Conservation (phyloP, 2,329 filamentous ascomycete species). For the Claviceps lovelessii region DNA sequence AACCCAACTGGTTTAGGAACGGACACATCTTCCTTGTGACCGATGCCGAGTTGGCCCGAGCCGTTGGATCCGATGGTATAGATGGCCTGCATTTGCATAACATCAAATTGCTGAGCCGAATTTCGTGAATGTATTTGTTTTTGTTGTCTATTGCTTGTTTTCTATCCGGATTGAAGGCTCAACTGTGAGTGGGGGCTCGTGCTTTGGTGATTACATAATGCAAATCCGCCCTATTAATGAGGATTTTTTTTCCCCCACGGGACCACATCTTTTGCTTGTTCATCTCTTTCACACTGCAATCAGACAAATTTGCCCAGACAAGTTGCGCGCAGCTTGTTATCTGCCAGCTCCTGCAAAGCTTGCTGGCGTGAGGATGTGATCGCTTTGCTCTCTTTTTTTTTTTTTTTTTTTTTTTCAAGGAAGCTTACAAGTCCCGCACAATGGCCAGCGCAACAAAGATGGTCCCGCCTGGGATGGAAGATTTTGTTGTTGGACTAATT, state of each 20-base stretch:
- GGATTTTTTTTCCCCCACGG: background rate
- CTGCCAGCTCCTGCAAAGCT: background rate
- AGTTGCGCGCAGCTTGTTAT: background rate
- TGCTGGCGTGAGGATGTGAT: constrained; percentile 13
- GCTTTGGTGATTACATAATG: constrained; percentile 1
- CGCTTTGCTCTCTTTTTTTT: constrained; percentile 10
- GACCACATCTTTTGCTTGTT: no score
- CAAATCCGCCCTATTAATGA: background rate
- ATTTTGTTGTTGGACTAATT: constrained; percentile 79
- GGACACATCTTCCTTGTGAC: constrained; percentile 57
- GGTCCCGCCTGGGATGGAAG: constrained; percentile 39
- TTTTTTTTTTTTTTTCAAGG: constrained; percentile 7
- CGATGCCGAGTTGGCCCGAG: constrained; percentile 59
- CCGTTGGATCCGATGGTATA: constrained; percentile 66
- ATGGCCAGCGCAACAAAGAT: constrained; percentile 16
- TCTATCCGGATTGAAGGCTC: no score
- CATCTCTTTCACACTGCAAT: background rate
- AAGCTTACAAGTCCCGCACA: constrained; percentile 9
- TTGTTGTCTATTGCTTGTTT: background rate
- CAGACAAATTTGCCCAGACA: background rate
- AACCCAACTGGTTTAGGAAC: constrained; percentile 50
- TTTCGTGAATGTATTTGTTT: background rate
- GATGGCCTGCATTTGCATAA: constrained; percentile 31
- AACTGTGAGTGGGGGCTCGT: no score
- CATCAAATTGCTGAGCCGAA: background rate